Evolutionary conservation across 345 rosid species (phyloP).

Genomic region (Salix brachista): DNA sequence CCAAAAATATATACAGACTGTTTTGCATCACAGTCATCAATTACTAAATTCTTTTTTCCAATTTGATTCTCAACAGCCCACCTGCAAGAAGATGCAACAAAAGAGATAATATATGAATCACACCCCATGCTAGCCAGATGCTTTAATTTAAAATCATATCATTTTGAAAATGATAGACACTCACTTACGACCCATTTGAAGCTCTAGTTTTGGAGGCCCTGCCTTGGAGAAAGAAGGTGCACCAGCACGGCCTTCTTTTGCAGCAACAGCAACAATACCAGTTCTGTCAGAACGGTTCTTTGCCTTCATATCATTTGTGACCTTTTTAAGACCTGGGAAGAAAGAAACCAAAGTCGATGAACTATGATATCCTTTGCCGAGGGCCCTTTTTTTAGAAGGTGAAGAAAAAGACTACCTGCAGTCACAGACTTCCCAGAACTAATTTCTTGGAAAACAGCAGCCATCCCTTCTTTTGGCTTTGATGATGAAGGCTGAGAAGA

Average conservation of each 20-base stretch:
- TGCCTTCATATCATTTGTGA: constrained; percentile 88
- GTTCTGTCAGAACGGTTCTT: constrained; percentile 71
- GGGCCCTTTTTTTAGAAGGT: neutral
- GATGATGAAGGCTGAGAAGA: constrained; percentile 75
- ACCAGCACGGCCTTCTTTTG: constrained; percentile 46
- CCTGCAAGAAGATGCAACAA: constrained; percentile 37
- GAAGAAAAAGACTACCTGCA: constrained; percentile 41
- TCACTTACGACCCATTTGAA: constrained; percentile 98
- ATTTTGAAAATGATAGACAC: constrained; percentile 21
- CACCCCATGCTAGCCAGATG: neutral
- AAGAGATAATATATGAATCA: constrained; percentile 14
- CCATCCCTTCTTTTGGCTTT: constrained; percentile 74
- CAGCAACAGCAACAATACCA: constrained; percentile 59
- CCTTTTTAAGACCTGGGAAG: constrained; percentile 72
- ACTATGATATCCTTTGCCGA: neutral
- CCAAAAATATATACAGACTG: constrained; percentile 89
- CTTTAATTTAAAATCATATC: constrained; percentile 5
- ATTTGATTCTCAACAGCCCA: constrained; percentile 97
- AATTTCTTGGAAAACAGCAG: constrained; percentile 90
- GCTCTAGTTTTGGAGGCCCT: constrained; percentile 91
- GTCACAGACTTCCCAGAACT: constrained; percentile 65
- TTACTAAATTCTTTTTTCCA: constrained; percentile 75
- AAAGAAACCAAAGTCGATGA: neutral
- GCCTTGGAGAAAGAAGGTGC: constrained; percentile 57
- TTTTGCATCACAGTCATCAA: constrained; percentile 87